Evolutionary conservation across 306 rosid species (phyloP).

Genomic region (Alnus rubra): DNA sequence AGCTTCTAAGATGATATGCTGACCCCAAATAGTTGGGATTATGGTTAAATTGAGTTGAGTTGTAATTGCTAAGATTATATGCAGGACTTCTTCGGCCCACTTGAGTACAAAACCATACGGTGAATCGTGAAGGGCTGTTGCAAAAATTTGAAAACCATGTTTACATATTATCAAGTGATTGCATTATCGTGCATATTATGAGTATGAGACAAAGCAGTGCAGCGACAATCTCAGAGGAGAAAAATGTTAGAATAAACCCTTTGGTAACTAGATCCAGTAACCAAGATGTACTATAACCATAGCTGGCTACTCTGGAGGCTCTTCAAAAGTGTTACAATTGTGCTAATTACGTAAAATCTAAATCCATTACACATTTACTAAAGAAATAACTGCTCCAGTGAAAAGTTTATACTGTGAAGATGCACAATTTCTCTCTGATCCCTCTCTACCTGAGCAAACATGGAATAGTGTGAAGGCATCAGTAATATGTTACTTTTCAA

Average conservation of each 20-base stretch:
- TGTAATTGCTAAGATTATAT: neutral
- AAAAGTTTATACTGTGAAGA: neutral
- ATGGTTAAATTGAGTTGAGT: neutral
- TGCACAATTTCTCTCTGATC: neutral
- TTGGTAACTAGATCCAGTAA: neutral
- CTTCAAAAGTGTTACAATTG: neutral
- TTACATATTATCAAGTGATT: neutral
- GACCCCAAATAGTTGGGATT: neutral
- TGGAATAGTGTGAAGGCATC: neutral
- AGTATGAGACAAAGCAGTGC: neutral
- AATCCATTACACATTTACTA: neutral
- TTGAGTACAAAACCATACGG: no score
- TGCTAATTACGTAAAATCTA: neutral
- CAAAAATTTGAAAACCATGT: neutral
- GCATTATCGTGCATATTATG: neutral
- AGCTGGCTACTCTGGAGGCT: neutral
- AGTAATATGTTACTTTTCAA: neutral
- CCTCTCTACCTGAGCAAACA: neutral
- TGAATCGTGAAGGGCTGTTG: neutral
- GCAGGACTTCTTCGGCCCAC: neutral
- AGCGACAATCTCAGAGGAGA: neutral
- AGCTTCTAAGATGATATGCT: neutral
- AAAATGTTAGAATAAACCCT: neutral
- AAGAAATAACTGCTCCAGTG: neutral
- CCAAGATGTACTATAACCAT: neutral